phyloP scores from a whole-genome alignment of 768 basidiomycete species.

The Pleurotus ostreatus region DNA sequence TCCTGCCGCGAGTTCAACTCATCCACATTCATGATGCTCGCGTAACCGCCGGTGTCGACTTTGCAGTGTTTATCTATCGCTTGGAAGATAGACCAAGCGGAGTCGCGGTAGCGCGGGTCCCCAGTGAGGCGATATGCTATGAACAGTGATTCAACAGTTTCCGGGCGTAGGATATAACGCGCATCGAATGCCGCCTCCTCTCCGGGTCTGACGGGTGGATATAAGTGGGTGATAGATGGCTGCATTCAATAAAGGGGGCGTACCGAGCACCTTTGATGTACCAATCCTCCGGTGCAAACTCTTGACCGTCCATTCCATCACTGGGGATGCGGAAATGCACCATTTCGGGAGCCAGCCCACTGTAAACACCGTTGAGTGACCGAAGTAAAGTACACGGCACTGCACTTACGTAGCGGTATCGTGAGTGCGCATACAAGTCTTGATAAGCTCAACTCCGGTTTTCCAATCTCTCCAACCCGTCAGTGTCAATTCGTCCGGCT shows the following conservation, averaged over 20 bases:
- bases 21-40: conserved; percentile 82
- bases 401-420: conserved; percentile 74
- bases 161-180: conserved; percentile 91
- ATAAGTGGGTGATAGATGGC: too few species aligned
- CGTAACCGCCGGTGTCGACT: conserved; percentile 78
- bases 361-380: conserved; percentile 20
- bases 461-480: conserved; percentile 75
- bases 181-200: conserved; percentile 69
- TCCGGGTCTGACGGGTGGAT: conserved; percentile 21
- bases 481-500: conserved; percentile 54
- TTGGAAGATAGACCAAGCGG: conserved; percentile 88
- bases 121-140: conserved; percentile 89
- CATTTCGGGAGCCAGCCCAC: conserved; percentile 86
- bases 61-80: conserved; percentile 83
- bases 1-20: conserved; percentile 61
- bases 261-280: conserved; percentile 84
- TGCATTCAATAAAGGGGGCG: too few species aligned
- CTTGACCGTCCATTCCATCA: conserved; percentile 44
- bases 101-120: conserved; percentile 71
- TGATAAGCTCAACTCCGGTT: conserved; percentile 74
- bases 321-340: conserved; percentile 74
- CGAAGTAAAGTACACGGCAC: background rate
- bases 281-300: conserved; percentile 66
- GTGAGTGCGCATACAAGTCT: conserved; percentile 86
- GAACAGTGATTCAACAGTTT: conserved; percentile 94